Base-by-base conservation (phyloP, 305 asterid species). In the Salvia sclarea region DNA sequence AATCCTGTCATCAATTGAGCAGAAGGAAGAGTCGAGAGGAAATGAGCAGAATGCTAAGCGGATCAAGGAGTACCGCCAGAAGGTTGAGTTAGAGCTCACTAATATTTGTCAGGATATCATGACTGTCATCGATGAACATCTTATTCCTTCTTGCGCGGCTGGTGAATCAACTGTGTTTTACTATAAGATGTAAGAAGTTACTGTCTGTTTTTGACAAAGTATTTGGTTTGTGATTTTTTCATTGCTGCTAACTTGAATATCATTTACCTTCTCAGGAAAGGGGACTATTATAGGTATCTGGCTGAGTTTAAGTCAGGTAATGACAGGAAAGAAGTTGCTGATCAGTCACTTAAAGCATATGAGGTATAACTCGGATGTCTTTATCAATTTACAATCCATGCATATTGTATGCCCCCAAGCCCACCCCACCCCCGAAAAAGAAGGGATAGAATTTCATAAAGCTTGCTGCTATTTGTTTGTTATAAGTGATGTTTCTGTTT, bases 211-310 rank as follows among this genome's bases (percentile, higher is more conserved):
- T 58, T 31, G 28, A 35, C 45, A 45, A 28, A 53, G 16, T 28
- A 22, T 54, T 14, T 2, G 61, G 28, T 61, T 69, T 30, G 16
- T 47, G 7, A 33, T 31, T 33, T 54, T 53, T 70, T 8, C 25
- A 30, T 62, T 43, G 56, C 54, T 33, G 52, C 75, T 25, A 14
- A 49, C 48, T 14, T 40, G 9, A 64, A 68, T 54, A 72, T 73
- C 28, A 67, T 67, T 70, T 28, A 52, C 56, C 31, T 68, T 38
- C 52, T 75, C 81, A 90, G 98, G 98, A 89, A 91, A 86, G 98
- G 98, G 68, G 98, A 91, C 78, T 91, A 91, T 30, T 91, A 91
- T 68, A 82, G 97, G 89, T 88, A 91, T 64, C 95, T 91, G 64
- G 96, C 92, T 12, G 96, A 91, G 80, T 91, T 91, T 75, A 91